A percentile compares a stretch with the other conserved stretches of the same genome.
Conservation (phyloP, 257 asterid species). For the Scutellaria baicalensis region DNA sequence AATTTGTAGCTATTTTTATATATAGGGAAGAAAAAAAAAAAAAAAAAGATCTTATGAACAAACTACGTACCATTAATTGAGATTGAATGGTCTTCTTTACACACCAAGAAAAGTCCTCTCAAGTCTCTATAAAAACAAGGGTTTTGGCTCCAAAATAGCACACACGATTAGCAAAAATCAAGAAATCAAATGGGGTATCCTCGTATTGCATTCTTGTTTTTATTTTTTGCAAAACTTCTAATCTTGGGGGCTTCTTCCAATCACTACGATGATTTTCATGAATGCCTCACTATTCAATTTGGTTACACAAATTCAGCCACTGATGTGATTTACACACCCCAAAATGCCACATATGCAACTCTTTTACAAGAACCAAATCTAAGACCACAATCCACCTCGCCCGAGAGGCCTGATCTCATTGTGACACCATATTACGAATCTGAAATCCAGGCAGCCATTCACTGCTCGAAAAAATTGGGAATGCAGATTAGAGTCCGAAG, state of each 20-base stretch:
- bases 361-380: slow-evolving; percentile 9
- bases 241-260: neutral
- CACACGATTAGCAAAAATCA: neutral
- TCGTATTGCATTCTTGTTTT: neutral
- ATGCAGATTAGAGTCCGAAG: slow-evolving; percentile 20
- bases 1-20: no score
- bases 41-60: no score
- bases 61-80: no score
- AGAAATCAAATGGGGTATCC: slow-evolving; percentile 1
- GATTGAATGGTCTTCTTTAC: neutral
- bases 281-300: slow-evolving; percentile 16
- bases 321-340: slow-evolving; percentile 21
- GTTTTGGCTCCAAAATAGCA: neutral
- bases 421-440: slow-evolving; percentile 18
- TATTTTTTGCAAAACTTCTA: neutral
- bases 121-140: neutral
- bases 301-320: neutral
- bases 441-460: slow-evolving; percentile 20
- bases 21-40: no score
- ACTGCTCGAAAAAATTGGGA: slow-evolving; percentile 20
- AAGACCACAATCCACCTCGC: neutral
- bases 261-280: slow-evolving; percentile 4
- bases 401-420: slow-evolving; percentile 15
- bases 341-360: slow-evolving; percentile 18
- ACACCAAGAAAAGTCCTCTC: neutral